These are phyloP conservation scores for Kalanchoe fedtschenkoi DNA, from an alignment of 164 flowering plant species.

Conservation along the genomic window DNA sequence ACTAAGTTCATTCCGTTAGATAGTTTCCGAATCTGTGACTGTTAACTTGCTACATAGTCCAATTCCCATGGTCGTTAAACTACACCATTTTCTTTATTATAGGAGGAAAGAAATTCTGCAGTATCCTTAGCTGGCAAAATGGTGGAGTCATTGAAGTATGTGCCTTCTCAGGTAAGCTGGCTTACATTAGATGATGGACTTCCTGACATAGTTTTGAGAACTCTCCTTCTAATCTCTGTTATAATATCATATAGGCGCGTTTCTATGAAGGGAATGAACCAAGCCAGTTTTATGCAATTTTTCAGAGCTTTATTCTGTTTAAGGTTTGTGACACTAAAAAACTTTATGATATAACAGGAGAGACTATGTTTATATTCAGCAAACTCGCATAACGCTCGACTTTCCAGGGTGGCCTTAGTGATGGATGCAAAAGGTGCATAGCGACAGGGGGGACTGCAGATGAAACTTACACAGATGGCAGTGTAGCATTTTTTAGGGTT, in stretches of 20 bases:
- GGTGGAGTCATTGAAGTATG: constrained; percentile 1
- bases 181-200: neutral
- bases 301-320: constrained; percentile 78
- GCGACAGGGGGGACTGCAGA: constrained; percentile 29
- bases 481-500: constrained; percentile 48
- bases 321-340: constrained; percentile 40
- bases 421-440: constrained; percentile 51
- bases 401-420: constrained; percentile 85
- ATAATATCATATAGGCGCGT: constrained; percentile 41
- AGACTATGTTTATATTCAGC: neutral
- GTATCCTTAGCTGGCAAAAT: neutral
- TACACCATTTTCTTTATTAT: neutral
- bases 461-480: constrained; percentile 33
- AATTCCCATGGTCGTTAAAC: too few relatives aligned
- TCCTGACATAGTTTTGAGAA: neutral
- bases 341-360: neutral
- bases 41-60: neutral
- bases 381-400: neutral
- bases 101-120: neutral
- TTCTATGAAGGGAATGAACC: constrained; percentile 90
- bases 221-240: neutral
- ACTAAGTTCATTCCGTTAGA: too few relatives aligned
- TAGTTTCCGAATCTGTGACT: neutral
- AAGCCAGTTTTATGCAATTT: constrained; percentile 70
- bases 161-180: neutral